Evolutionary conservation across 495 filamentous ascomycete genomes (phyloP).

Genomic region (Bacidia gigantensis): DNA sequence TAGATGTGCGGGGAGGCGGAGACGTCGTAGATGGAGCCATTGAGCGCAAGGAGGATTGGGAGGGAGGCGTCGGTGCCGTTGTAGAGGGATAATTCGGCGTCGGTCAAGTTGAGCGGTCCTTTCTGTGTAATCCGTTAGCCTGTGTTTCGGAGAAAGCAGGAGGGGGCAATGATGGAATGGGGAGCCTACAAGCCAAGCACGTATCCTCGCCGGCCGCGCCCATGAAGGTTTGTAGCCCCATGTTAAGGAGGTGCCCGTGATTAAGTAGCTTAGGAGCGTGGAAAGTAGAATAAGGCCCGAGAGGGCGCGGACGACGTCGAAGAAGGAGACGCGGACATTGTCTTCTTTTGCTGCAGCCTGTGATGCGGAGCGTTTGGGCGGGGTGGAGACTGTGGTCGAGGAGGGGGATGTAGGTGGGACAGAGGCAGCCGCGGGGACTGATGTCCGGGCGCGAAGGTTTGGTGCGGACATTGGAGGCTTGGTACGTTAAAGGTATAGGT

Average conservation of each 20-base stretch:
- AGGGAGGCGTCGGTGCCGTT: slow-evolving; percentile 61
- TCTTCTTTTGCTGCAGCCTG: slow-evolving; percentile 6
- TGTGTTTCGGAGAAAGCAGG: slow-evolving; percentile 14
- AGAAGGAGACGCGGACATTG: slow-evolving; percentile 32
- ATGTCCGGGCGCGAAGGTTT: slow-evolving; percentile 15
- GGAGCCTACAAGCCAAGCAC: slow-evolving; percentile 43
- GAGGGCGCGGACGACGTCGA: slow-evolving; percentile 67
- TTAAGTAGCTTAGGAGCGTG: slow-evolving; percentile 61
- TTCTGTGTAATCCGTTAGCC: slow-evolving; percentile 23
- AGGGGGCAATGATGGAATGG: neutral
- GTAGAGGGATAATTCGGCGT: slow-evolving; percentile 54
- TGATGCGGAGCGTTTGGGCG: slow-evolving; percentile 1
- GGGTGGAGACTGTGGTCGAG: slow-evolving; percentile 6
- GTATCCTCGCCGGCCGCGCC: slow-evolving; percentile 45
- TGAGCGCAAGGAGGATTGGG: slow-evolving; percentile 85
- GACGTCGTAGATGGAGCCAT: slow-evolving; percentile 92
- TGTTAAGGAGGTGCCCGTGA: slow-evolving; percentile 55
- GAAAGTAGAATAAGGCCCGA: slow-evolving; percentile 55
- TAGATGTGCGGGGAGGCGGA: slow-evolving; percentile 59
- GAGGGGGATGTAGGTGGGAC: neutral
- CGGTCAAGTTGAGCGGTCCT: slow-evolving; percentile 51
- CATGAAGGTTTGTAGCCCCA: slow-evolving; percentile 64
- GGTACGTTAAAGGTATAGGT: no score
- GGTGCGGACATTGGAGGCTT: slow-evolving; percentile 20
- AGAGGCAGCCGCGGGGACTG: neutral